These are phyloP conservation scores for Verbascum thapsus DNA, from an alignment of 257 asterid species.

Conservation along the genomic window DNA sequence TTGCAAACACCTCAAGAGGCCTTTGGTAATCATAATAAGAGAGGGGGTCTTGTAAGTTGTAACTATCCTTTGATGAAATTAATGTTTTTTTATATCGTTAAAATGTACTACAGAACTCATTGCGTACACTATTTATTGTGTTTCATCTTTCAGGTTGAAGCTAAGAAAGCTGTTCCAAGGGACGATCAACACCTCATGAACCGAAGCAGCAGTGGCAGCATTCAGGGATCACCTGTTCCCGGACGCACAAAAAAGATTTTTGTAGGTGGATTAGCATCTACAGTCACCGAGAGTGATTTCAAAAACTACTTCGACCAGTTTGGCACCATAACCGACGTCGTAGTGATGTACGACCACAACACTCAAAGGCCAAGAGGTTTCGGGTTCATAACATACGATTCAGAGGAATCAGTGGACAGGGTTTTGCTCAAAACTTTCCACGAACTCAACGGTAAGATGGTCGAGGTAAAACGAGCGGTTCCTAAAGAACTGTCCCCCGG, in stretches of 20 bases:
- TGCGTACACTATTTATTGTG: constrained; percentile 28
- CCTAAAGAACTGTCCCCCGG: constrained; percentile 80
- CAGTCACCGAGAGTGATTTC: constrained; percentile 76
- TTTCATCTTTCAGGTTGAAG: constrained; percentile 66
- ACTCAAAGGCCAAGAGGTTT: constrained; percentile 88
- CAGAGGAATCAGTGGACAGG: constrained; percentile 80
- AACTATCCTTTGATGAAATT: background rate
- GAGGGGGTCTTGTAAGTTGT: too few relatives aligned
- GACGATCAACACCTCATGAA: constrained; percentile 63
- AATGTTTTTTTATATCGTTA: background rate
- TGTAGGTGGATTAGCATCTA: constrained; percentile 88
- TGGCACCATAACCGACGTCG: constrained; percentile 71
- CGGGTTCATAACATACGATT: constrained; percentile 76
- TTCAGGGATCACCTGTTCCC: constrained; percentile 76
- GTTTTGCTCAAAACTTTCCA: constrained; percentile 75
- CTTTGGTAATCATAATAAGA: too few relatives aligned
- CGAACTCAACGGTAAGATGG: constrained; percentile 77
- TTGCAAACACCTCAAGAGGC: too few relatives aligned
- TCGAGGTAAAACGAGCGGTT: constrained; percentile 81
- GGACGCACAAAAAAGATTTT: constrained; percentile 87
- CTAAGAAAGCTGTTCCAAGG: constrained; percentile 89
- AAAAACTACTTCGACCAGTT: constrained; percentile 74
- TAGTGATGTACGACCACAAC: constrained; percentile 86
- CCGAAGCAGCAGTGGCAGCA: constrained; percentile 61
- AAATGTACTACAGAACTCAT: background rate